Base-by-base conservation (phyloP, 352 stramenopile species). In the Elongisporangium undulatum region DNA sequence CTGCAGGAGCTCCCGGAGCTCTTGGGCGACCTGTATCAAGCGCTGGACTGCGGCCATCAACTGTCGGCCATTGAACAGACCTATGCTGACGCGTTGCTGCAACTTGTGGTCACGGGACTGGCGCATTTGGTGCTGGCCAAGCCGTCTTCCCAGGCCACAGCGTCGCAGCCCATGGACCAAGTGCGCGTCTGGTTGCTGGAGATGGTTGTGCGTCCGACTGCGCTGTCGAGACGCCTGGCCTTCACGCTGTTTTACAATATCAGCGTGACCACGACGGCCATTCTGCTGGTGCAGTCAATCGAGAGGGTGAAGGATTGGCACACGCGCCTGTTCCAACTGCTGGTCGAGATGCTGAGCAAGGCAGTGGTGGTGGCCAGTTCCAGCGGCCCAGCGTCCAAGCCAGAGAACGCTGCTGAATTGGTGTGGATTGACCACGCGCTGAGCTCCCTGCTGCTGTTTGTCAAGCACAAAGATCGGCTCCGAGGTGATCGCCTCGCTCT, bases 281-380 rank as follows among this genome's bases (percentile, higher is more conserved):
- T 66, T 12, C 41, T 63, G 12, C 23, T 81, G 4, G 67, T 60
- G 3, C 53, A 21, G 19, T 50, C 39, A 17, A 26, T 17, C 17
- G 3, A 22, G 4, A 49, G 52, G 56, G 51, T 60, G 9, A 52
- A 66, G 16, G 53, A 69, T 4, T 39, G 79, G 4, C 57, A 77
- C 21, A 50, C 23, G 15, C 56, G 64, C 38, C 60, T 84, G 26
- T 84, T 87, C 55, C 62, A 64, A 10, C 21, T 81, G 39, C 65
- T 84, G 29, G 45, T 66, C 41, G 74, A 87, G 49, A 87, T 84
- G 74, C 38, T 87, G 17, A 58, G 53, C 26, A 87, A 82, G 23
- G 64, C 69, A 0, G 67, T 79, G 1, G 63, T 77, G 7, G 62
- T 86, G 19, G 72, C 67, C 1, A 63, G 63, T 48, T 69, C 65